Base-by-base conservation (phyloP, 495 filamentous ascomycete species). In the Glonium stellatum region DNA sequence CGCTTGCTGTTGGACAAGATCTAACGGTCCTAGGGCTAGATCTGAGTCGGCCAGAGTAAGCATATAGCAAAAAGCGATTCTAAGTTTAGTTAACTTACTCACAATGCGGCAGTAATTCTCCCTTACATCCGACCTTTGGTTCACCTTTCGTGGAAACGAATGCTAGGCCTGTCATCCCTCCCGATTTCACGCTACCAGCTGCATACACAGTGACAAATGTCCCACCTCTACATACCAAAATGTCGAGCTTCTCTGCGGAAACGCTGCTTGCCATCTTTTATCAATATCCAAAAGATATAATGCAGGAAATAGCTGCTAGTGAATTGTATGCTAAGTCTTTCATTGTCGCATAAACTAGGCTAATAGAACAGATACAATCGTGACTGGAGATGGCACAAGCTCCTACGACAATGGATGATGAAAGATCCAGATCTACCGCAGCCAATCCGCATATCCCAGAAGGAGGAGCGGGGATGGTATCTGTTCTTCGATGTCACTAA, bases 191-290 rank as follows among this genome's bases (percentile, higher is more conserved):
- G 12, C 73, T 96, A 6, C 92, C 92, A 1, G 81, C 86, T 22
- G 93, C 90, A 71, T 97, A 97, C 70, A 84, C 80, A 49, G 92
- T 97, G 22, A 85, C 83, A 63, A 97, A 95, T 66, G 87, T 95
- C 34, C 88, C 90, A 65, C 82, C 84, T 15, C 77, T 96, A 19
- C 82, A 89, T 48, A 81, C 83, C 54, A 88, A 92, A 63, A 87
- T 95, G 48, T 77, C 79, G 15, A 87, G 84, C 55, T 95, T 96
- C 75, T 87, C 86, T 62, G 89, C 95, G 59, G 92, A 97, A 70
- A 95, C 90, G 0, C 78, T 97, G 56, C 90, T 97, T 71, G 91
- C 86, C 77, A 93, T 97, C 62, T 97, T 97, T 78, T 97, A 95
- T 76, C 89, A 85, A 73, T 87, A 88, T 73, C 88, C 90, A 1